Percentiles rank a stretch among this genome's conserved stretches.
These are phyloP conservation scores for Xerocomellus dryophilus DNA, from an alignment of 768 basidiomycete genomes.

Conservation along the genomic window DNA sequence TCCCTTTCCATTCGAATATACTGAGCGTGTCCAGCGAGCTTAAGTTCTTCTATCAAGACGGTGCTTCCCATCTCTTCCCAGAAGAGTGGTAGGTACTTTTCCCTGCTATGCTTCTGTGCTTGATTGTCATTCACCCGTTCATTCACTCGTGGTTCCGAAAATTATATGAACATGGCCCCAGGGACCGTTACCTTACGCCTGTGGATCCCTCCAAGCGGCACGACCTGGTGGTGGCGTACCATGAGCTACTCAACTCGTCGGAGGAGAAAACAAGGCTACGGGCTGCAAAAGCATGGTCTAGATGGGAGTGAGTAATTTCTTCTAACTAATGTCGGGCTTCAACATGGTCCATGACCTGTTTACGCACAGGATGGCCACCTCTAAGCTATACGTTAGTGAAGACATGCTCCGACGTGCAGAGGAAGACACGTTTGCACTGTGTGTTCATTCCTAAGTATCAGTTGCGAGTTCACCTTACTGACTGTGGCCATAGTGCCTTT, in stretches of 20 bases:
- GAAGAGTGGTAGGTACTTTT: constrained; percentile 70
- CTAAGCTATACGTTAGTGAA: constrained; percentile 67
- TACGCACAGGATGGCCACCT: constrained; percentile 71
- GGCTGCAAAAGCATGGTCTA: constrained; percentile 84
- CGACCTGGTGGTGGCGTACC: constrained; percentile 83
- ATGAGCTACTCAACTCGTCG: constrained; percentile 67
- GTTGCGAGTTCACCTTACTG: constrained; percentile 3
- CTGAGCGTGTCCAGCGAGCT: constrained; percentile 53
- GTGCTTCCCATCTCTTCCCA: constrained; percentile 77
- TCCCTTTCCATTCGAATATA: neutral
- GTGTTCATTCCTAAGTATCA: constrained; percentile 22
- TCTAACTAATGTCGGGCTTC: neutral
- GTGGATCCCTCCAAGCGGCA: constrained; percentile 79
- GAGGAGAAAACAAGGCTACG: constrained; percentile 61
- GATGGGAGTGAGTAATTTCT: constrained; percentile 73
- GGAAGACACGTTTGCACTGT: constrained; percentile 76
- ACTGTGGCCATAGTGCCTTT: constrained; percentile 58
- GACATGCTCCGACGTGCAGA: constrained; percentile 65
- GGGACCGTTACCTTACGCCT: constrained; percentile 79
- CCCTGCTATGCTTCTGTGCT: no score
- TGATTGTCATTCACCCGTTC: neutral
- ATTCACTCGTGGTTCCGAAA: neutral
- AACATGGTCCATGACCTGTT: neutral
- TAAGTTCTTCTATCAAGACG: constrained; percentile 90
- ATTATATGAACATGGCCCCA: constrained; percentile 28